Evolutionary conservation across 1,284 basidiomycete species (phyloP).

Genomic region (Marasmius oreades): DNA sequence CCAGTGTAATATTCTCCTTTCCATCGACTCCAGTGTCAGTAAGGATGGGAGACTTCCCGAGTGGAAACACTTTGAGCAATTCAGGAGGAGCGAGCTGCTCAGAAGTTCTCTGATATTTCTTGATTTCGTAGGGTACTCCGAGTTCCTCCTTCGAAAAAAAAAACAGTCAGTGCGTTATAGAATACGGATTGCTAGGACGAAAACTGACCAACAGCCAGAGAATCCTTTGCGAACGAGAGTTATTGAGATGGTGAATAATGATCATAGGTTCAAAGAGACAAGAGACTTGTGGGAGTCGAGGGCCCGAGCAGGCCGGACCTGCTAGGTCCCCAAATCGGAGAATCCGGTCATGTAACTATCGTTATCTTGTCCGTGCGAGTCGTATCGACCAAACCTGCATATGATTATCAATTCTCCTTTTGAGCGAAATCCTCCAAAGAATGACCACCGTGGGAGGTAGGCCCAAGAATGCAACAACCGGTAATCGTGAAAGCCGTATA

Average conservation of each 20-base stretch:
- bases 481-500: too few relatives aligned
- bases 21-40: conserved; percentile 27
- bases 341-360: too few relatives aligned
- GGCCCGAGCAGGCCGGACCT: too few relatives aligned
- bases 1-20: conserved; percentile 32
- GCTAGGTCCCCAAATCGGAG: too few relatives aligned
- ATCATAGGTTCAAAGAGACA: conserved; percentile 17
- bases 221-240: conserved; percentile 50
- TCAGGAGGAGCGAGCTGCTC: conserved; percentile 37
- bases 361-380: too few relatives aligned
- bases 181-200: background rate
- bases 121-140: conserved; percentile 43
- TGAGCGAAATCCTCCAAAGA: too few relatives aligned
- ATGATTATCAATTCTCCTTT: too few relatives aligned
- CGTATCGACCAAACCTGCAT: too few relatives aligned
- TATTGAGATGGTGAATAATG: conserved; percentile 45
- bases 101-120: conserved; percentile 39
- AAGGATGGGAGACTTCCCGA: conserved; percentile 46
- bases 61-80: conserved; percentile 35
- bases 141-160: conserved; percentile 41
- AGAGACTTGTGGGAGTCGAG: too few relatives aligned
- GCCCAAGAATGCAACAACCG: too few relatives aligned
- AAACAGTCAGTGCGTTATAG: background rate
- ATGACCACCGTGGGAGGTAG: too few relatives aligned
- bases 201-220: conserved; percentile 47